Base-by-base conservation (phyloP, 2,329 filamentous ascomycete species). In the Diatrype stigma region DNA sequence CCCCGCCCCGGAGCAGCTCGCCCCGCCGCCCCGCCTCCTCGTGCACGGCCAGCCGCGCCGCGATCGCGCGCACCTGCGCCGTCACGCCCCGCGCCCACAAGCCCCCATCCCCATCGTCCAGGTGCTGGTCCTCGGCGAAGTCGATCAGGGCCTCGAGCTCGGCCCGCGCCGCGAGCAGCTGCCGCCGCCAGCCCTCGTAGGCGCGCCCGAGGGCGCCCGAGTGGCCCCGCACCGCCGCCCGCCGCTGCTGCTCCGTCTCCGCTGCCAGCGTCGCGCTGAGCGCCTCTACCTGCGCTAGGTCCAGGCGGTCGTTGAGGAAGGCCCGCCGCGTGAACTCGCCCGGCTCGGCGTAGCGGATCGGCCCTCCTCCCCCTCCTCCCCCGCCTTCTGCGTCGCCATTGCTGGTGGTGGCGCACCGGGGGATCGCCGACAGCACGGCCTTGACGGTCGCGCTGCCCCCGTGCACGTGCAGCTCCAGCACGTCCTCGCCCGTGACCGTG, bases 131-230 rank as follows among this genome's bases (percentile, higher is more conserved):
- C 67, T 99, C 94, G 1, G 90, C 88, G 67, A 99, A 99, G 70
- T 99, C 94, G 55, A 99, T 97, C 59, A 99, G 73, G 0, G 94
- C 94, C 70, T 99, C 94, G 37, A 99, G 78, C 71, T 97, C 92
- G 10, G 90, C 94, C 2, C 94, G 83, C 10, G 92, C 92, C 55
- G 87, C 79, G 6, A 97, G 75, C 17, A 99, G 72, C 57, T 84
- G 77, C 56, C 81, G 74, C 23, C 93, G 84, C 94, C 94, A 99
- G 10, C 63, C 63, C 59, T 96, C 91, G 67, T 99, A 99, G 17
- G 84, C 84, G 52, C 78, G 77, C 0, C 89, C 84, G 12, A 96
- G 75, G 0, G 77, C 71, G 21, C 86, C 85, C 3, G 84, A 87
- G 28, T 84, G 84, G 6, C 91, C 91, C 3, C 88, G 84, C 1